Conservation (phyloP, 148 eudicot genomes). For the Fallopia convolvulus region DNA sequence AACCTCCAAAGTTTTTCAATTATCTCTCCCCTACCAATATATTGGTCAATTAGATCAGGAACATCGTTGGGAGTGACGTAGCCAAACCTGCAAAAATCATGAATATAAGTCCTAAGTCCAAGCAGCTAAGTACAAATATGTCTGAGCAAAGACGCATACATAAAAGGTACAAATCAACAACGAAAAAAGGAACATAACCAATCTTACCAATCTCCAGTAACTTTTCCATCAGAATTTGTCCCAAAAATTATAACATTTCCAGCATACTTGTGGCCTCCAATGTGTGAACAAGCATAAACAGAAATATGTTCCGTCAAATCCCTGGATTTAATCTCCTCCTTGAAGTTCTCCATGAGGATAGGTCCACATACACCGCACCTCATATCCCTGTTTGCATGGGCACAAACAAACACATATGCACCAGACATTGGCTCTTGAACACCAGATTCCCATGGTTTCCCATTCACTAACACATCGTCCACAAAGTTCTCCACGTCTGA, state of each 20-base stretch:
- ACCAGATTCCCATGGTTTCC: slow-evolving; percentile 69
- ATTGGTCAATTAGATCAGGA: slow-evolving; percentile 60
- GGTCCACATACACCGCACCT: slow-evolving; percentile 99
- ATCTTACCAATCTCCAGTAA: slow-evolving; percentile 82
- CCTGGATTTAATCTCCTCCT: slow-evolving; percentile 52
- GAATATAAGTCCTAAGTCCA: background rate
- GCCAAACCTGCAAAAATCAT: slow-evolving; percentile 63
- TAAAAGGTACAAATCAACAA: background rate
- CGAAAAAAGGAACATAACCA: background rate
- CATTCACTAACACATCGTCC: slow-evolving; percentile 81
- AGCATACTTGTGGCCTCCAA: slow-evolving; percentile 98
- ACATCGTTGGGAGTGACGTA: slow-evolving; percentile 89
- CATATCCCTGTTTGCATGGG: slow-evolving; percentile 72
- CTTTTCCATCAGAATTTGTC: slow-evolving; percentile 61
- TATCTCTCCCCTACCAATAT: slow-evolving; percentile 75
- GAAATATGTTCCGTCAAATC: slow-evolving; percentile 50
- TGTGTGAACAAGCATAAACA: slow-evolving; percentile 86
- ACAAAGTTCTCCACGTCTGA: slow-evolving; percentile 80
- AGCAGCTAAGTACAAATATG: background rate
- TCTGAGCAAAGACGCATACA: background rate
- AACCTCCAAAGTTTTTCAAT: slow-evolving; percentile 91
- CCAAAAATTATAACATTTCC: slow-evolving; percentile 83
- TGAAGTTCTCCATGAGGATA: slow-evolving; percentile 68
- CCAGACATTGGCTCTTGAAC: slow-evolving; percentile 59
- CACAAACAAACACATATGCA: slow-evolving; percentile 76